A percentile compares a stretch with the other conserved stretches of the same genome.
These are phyloP conservation scores for Posidonia oceanica DNA, from an alignment of 116 monocot genomes.

Conservation along the genomic window DNA sequence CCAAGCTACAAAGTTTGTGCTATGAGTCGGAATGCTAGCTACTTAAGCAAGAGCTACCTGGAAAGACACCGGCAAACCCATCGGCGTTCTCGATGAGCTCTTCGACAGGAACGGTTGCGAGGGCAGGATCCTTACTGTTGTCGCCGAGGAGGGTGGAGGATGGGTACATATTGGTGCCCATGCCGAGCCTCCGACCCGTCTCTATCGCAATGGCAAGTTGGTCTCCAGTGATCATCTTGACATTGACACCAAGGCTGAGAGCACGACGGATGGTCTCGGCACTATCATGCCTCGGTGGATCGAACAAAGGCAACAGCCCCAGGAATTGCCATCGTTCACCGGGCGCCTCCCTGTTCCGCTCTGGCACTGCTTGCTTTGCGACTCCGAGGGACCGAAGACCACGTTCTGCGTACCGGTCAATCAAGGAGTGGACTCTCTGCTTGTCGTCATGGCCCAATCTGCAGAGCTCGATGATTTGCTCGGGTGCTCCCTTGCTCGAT, in stretches of 20 bases:
- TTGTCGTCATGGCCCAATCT: constrained; percentile 17
- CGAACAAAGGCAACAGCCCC: constrained; percentile 62
- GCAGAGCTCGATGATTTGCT: constrained; percentile 69
- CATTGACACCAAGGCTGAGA: constrained; percentile 69
- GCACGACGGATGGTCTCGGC: constrained; percentile 75
- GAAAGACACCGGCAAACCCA: constrained; percentile 83
- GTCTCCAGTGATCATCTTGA: constrained; percentile 85
- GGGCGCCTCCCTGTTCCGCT: constrained; percentile 45
- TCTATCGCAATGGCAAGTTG: constrained; percentile 81
- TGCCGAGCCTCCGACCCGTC: constrained; percentile 64
- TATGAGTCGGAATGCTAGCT: no score
- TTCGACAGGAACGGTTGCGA: constrained; percentile 43
- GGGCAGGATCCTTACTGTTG: constrained; percentile 13
- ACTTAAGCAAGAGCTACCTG: neutral
- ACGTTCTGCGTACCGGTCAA: constrained; percentile 31
- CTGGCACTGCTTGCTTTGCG: constrained; percentile 44
- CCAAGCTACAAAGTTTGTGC: no score
- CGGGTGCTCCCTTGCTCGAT: constrained; percentile 70
- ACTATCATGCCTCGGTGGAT: constrained; percentile 75
- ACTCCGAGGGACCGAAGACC: constrained; percentile 34
- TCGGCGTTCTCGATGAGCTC: no score
- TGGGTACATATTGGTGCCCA: constrained; percentile 83
- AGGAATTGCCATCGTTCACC: constrained; percentile 66
- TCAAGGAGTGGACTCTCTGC: constrained; percentile 24
- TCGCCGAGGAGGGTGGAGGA: constrained; percentile 54